Base-by-base conservation (phyloP, 495 filamentous ascomycete species). In the Geopyxis carbonaria region DNA sequence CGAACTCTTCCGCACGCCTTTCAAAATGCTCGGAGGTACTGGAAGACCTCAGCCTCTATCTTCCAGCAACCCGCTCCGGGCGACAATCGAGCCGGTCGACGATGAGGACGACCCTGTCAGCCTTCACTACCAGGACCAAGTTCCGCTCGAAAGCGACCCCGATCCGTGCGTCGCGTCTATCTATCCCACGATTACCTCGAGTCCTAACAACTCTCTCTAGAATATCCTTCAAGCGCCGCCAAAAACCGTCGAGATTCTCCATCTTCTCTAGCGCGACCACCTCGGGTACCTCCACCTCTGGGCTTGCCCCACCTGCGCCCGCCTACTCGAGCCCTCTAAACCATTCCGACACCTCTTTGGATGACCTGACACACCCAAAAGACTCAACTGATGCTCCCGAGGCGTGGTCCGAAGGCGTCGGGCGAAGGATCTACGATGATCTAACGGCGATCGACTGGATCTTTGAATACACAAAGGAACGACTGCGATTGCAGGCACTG, bases 381-480 rank as follows among this genome's bases (percentile, higher is more conserved):
- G 24, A 20, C 10, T 31, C 46, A 9, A 38, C 44, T 14, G 28
- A 33, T 29, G 7, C 4, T 24, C 9, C n/a, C 14, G 45, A 45
- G 16, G 82, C 93, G 57, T 94, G 87, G 89, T 80, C 89, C 57
- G 86, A 94, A 59, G 84, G 82, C 4, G 85, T 83, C 3, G 89
- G 89, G 1, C 69, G 86, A 34, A 73, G 89, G 50, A 85, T 94
- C 19, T 97, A 97, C 59, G 89, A 93, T 48, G 80, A 97, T 62
- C 67, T 94, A 52, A 94, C 91, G 10, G 89, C 91, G 10, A 97
- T 97, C 58, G 89, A 97, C 62, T 97, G 89, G 89, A 95, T 94
- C 49, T 95, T 93, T 55, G 89, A 97, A 59, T 93, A 97, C 57
- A 89, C 84, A 18, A 94, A 94, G 58, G 89, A 97, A 59, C 70